Base-by-base conservation (phyloP, 352 stramenopile species). In the Achlya hypogyna region DNA sequence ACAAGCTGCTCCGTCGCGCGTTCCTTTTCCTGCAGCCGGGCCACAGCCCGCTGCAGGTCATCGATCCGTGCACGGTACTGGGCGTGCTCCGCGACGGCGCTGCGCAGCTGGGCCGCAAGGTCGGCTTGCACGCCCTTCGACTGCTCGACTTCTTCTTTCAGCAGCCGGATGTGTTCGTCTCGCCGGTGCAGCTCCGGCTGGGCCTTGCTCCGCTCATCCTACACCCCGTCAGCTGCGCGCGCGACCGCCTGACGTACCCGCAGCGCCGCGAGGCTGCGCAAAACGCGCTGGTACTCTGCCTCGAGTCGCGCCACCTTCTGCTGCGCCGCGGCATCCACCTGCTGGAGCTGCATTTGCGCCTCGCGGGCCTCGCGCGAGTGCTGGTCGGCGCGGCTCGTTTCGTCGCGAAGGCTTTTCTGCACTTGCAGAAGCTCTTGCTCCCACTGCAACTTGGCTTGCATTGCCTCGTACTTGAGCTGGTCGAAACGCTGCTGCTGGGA, bases 91-190 rank as follows among this genome's bases (percentile, higher is more conserved):
- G n/a, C 10, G 12, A 67, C 59, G 6, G 47, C 47, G 6, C 38
- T 34, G 8, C 47, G 42, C 20, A 67, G 16, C 20, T 67, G n/a
- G 1, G 42, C 2, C 31, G 43, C 42, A 28, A 67, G 34, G 18
- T 49, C 23, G 20, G 31, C 5, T 58, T 58, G 51, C 2, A 67
- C 20, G 6, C 49, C 23, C 40, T 38, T 31, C 2, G 47, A 25
- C 18, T 67, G 60, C 4, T 54, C 38, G 12, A 59, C 51, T 67
- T 67, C 60, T 22, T 67, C 47, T 22, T n/a, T 49, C 1, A 67
- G 32, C 10, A 67, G 34, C 12, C 60, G 42, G 45, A 58, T 58
- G 22, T 67, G 42, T 67, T 54, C 60, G 18, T 28, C 38, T 59
- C 34, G 28, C 23, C 40, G 35, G 23, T 51, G 32, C 10, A 28